Base-by-base conservation (phyloP, 352 stramenopile species). In the Phytophthora constricta region DNA sequence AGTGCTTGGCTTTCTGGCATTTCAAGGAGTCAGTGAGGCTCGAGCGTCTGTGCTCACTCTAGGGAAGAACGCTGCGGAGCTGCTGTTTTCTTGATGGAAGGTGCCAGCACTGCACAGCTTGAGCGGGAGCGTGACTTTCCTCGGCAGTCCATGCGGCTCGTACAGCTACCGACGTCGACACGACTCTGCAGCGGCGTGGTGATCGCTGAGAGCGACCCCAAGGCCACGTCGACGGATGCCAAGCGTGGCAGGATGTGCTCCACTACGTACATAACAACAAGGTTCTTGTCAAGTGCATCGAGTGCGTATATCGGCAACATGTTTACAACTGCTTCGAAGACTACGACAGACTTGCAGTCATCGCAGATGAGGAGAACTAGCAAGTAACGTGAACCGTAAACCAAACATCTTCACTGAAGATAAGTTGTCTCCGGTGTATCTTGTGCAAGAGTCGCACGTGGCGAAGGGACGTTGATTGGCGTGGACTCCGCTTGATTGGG, bases 241-340 rank as follows among this genome's bases (percentile, higher is more conserved):
- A 97, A 98, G 49, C 72, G 77, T n/a, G 79, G 17, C 94, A 98
- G 77, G 94, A 98, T 66, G 82, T 74, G 58, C 76, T 98, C 19
- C 95, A 97, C 71, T 61, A 79, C 19, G 23, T 50, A 17, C 72
- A 94, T 49, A 54, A 63, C 20, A 94, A 98, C 46, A 95, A 98
- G 83, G 92, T 97, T 42, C 96, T 95, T 10, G 82, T 98, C 33
- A 98, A 98, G 72, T 97, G 89, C 58, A 72, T 98, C 17, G 79
- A 94, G 84, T 97, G 23, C 84, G 96, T 47, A 69, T 98, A 20
- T 98, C 91, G 4, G 89, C 83, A n/a, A 31, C 93, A 98, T 65
- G 68, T 98, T 46, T 98, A 98, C 78, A 98, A 98, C 64, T 76
- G 72, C 14, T 55, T 90, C 0, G 72, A 72, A 5, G 87, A 98